phyloP scores from a whole-genome alignment of 352 stramenopile genomes.

The Phytophthora rubi region DNA sequence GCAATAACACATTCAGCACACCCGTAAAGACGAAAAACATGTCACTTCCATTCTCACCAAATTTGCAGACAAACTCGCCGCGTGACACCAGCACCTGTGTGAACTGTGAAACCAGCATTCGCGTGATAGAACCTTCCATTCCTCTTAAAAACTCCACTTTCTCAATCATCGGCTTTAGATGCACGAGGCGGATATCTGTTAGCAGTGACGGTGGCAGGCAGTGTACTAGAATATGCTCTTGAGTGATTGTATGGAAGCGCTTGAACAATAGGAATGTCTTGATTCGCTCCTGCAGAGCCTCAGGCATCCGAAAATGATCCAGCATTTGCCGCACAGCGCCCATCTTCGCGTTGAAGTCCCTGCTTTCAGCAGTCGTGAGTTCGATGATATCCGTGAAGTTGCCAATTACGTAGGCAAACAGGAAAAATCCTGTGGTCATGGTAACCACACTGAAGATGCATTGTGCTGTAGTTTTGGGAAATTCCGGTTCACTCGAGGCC shows the following conservation, averaged over 20 bases:
- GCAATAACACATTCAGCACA: slow-evolving; percentile 46
- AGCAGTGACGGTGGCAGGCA: slow-evolving; percentile 66
- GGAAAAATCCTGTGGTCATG: slow-evolving; percentile 69
- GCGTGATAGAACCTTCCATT: slow-evolving; percentile 59
- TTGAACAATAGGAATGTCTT: slow-evolving; percentile 75
- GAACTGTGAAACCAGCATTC: slow-evolving; percentile 73
- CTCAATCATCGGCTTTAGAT: slow-evolving; percentile 66
- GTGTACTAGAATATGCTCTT: slow-evolving; percentile 60
- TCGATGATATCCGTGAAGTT: slow-evolving; percentile 71
- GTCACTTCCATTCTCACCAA: slow-evolving; percentile 61
- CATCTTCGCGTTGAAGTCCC: slow-evolving; percentile 62
- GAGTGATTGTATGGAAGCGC: slow-evolving; percentile 68
- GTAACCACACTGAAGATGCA: slow-evolving; percentile 60
- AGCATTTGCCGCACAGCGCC: slow-evolving; percentile 59
- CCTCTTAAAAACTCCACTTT: slow-evolving; percentile 63
- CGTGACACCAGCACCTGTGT: slow-evolving; percentile 56
- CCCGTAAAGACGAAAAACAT: slow-evolving; percentile 80
- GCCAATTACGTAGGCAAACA: slow-evolving; percentile 73
- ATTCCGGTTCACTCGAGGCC: slow-evolving; percentile 53
- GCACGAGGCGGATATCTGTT: slow-evolving; percentile 65
- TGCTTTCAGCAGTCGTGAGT: slow-evolving; percentile 61
- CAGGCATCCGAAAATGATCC: slow-evolving; percentile 55
- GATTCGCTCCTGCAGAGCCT: slow-evolving; percentile 46
- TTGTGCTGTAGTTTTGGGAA: slow-evolving; percentile 56
- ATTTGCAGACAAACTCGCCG: slow-evolving; percentile 64